Evolutionary conservation across 2,329 filamentous ascomycete genomes (phyloP), one percentile per base, ranked within the genome.

Genomic region (Arachnopeziza araneosa): DNA sequence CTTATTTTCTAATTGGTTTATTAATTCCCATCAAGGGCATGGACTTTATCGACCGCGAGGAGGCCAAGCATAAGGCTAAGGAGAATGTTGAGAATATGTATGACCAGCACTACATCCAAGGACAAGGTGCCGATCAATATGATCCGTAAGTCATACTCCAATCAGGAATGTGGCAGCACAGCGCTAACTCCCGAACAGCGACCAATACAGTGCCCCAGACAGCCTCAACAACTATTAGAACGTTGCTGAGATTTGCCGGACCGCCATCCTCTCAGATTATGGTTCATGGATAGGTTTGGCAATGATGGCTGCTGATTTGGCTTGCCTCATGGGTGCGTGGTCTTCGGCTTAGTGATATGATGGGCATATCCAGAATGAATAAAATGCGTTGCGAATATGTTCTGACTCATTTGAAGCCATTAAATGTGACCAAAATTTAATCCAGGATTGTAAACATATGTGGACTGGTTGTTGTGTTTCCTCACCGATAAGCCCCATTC

Each of bases 51-150:
- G 83, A 88, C 75, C 74, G 76, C 63, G 78, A 85, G 73, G 76
- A 79, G 73, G 83, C 84, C 60, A 82, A 83, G 73, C 76, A 78
- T 66, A 80, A 85, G 60, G 84, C 84, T 57, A 79, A 80, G 74
- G 67, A 81, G 74, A 80, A 84, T 69, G 83, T 80, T 50, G 75
- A 84, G 73, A 66, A 80, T 50, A 75, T 88, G 71, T 89, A 89
- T 70, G 81, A 88, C 36, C 67, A 83, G 66, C 84, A 87, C 72
- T 87, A 88, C 72, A 77, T 79, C 53, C 67, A 70, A 32, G 68
- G 73, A 60, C 71, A 77, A 50, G 69, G 70, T 58, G 76, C 82
- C 52, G 76, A 83, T 49, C 69, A 83, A 69, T 87, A 81, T 68
- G 76, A 86, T 74, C 83, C 84, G 80, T 83, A 71, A 76, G 80